Percentiles rank a stretch among this genome's conserved stretches.
Conservation (phyloP, 2,329 filamentous ascomycete genomes). For the Elsinoe ampelina region DNA sequence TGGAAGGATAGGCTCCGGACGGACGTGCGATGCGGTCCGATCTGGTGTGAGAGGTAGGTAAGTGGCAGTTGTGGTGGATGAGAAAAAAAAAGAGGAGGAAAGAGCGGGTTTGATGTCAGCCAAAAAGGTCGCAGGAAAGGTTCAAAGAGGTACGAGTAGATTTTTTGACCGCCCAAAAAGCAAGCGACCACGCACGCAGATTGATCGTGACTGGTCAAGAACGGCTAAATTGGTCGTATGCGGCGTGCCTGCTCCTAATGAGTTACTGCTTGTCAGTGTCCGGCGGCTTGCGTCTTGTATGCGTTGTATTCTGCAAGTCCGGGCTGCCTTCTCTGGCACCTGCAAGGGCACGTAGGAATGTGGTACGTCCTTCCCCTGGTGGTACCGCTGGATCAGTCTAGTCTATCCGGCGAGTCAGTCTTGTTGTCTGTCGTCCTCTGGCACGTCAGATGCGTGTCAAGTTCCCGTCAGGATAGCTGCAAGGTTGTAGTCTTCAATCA, state of each 20-base stretch:
- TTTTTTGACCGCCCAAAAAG: neutral
- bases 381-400: neutral
- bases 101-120: slow-evolving; percentile 1
- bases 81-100: neutral
- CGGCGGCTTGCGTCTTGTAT: neutral
- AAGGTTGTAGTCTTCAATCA: neutral
- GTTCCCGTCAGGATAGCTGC: neutral
- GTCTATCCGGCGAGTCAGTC: slow-evolving; percentile 4
- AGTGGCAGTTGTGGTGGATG: neutral
- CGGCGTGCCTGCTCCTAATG: slow-evolving; percentile 1
- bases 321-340: neutral
- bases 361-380: slow-evolving; percentile 9
- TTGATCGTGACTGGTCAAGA: neutral
- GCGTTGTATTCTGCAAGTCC: slow-evolving; percentile 2
- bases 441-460: neutral
- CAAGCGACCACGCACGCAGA: neutral
- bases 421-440: neutral
- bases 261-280: neutral
- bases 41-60: slow-evolving; percentile 1
- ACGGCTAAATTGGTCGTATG: slow-evolving; percentile 2
- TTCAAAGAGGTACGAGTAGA: too few relatives aligned
- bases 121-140: neutral
- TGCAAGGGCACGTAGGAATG: slow-evolving; percentile 3
- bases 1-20: neutral
- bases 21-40: neutral